These are phyloP conservation scores for Ceratobasidium sp. DNA, from an alignment of 1,284 basidiomycete genomes.

Conservation along the genomic window DNA sequence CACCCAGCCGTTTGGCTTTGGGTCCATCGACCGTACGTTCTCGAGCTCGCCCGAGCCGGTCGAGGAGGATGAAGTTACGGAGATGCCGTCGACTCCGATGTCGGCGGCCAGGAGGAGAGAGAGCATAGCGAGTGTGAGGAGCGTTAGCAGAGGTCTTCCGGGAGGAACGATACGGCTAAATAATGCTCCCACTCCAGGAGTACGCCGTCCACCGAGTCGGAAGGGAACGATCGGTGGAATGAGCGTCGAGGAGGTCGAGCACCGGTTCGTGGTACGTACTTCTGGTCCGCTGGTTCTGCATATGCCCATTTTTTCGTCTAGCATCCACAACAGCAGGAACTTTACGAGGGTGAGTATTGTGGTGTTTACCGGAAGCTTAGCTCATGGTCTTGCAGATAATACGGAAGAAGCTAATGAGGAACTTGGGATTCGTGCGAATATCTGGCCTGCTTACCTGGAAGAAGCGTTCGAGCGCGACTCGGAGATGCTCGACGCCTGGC, in stretches of 20 bases:
- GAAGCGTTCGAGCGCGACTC: conserved; percentile 37
- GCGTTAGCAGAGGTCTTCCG: neutral
- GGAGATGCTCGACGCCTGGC: conserved; percentile 42
- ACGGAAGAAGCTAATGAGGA: conserved; percentile 33
- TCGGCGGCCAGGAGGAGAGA: conserved; percentile 9
- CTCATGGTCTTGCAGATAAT: conserved; percentile 26
- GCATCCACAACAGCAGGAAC: conserved; percentile 32
- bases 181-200: conserved; percentile 5
- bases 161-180: conserved; percentile 9
- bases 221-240: conserved; percentile 36
- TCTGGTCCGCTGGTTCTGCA: neutral
- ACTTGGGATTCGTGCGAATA: conserved; percentile 38
- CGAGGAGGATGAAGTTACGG: conserved; percentile 35
- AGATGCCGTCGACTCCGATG: conserved; percentile 33
- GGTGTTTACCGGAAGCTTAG: neutral
- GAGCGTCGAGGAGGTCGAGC: conserved; percentile 37
- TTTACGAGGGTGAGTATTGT: conserved; percentile 23
- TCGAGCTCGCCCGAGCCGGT: conserved; percentile 6
- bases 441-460: conserved; percentile 39
- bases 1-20: neutral
- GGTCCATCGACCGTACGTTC: neutral
- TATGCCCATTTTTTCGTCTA: neutral
- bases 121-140: conserved; percentile 22
- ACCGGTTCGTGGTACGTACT: conserved; percentile 21
- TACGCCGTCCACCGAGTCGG: conserved; percentile 21